Evolutionary conservation across 2,329 filamentous ascomycete genomes (phyloP).

Genomic region (Apiospora aurea): DNA sequence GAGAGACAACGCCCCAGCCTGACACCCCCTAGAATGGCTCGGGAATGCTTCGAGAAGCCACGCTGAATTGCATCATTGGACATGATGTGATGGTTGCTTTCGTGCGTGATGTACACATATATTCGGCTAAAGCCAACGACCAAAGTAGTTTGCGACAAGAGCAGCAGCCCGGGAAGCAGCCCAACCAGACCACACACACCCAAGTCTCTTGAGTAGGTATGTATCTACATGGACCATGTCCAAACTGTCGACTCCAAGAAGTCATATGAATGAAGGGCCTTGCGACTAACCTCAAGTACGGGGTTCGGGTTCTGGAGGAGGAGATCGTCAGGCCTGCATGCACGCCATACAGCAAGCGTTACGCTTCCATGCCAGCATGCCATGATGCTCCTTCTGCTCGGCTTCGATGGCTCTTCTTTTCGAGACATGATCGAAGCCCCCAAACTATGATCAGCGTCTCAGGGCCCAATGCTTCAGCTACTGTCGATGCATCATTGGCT

Average conservation of each 20-base stretch:
- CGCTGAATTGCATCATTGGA: constrained; percentile 18
- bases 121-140: constrained; percentile 9
- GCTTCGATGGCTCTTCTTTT: constrained; percentile 15
- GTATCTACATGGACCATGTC: neutral
- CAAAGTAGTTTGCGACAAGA: neutral
- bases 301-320: neutral
- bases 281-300: neutral
- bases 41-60: constrained; percentile 19
- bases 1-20: neutral
- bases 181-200: neutral
- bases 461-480: constrained; percentile 6
- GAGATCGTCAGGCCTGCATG: neutral
- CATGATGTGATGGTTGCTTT: constrained; percentile 14
- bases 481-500: neutral
- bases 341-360: neutral
- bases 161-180: neutral
- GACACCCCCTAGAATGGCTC: neutral
- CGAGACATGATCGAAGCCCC: constrained; percentile 12
- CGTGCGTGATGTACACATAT: neutral
- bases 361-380: too few species aligned
- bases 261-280: neutral
- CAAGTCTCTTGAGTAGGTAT: neutral
- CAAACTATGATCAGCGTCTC: constrained; percentile 20
- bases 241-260: neutral
- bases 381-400: neutral